Conservation (phyloP, 495 filamentous ascomycete genomes). For the Penicillium pulvis region DNA sequence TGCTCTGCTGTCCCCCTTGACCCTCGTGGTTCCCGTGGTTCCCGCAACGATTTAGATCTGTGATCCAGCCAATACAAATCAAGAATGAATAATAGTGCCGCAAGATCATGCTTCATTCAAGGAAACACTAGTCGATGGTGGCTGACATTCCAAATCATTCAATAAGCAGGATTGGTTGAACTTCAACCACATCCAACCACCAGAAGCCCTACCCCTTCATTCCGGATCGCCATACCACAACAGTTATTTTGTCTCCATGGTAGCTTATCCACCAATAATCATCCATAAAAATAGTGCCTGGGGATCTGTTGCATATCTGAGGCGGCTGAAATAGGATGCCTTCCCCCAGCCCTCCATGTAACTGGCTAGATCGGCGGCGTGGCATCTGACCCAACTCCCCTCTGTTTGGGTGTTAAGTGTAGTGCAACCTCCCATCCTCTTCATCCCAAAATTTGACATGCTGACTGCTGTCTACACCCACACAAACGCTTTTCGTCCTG, state of each 20-base stretch:
- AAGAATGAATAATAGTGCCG: not conserved
- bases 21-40: slow-evolving; percentile 2
- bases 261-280: not conserved
- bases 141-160: not conserved
- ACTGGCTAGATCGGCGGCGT: slow-evolving; percentile 14
- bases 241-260: not conserved
- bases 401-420: slow-evolving; percentile 22
- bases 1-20: not conserved
- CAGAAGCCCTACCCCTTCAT: slow-evolving; percentile 3
- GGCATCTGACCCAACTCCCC: slow-evolving; percentile 14
- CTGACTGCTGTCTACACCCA: not conserved
- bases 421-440: slow-evolving; percentile 5
- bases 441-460: not conserved
- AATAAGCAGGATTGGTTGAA: not conserved
- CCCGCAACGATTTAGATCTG: slow-evolving; percentile 3
- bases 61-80: slow-evolving; percentile 1
- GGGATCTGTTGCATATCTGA: not conserved
- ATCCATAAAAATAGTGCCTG: not conserved
- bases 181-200: not conserved
- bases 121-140: not conserved
- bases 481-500: not conserved
- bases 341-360: slow-evolving; percentile 9
- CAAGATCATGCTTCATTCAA: not conserved
- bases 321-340: slow-evolving; percentile 1
- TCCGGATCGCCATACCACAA: slow-evolving; percentile 10